Percentiles rank a stretch among this genome's conserved stretches.
Conservation (phyloP, 257 asterid genomes). For the Cordia subcordata region DNA sequence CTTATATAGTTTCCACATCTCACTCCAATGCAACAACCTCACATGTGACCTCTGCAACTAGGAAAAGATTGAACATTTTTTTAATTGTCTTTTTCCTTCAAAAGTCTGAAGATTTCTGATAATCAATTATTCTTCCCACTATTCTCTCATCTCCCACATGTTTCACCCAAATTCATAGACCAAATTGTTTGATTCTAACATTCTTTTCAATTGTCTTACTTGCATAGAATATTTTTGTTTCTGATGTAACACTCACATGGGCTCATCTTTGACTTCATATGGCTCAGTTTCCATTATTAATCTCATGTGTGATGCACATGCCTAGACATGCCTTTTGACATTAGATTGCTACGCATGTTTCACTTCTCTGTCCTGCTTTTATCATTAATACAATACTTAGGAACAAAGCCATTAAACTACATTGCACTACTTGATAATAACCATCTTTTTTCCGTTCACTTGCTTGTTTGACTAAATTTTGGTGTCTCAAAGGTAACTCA, state of each 20-base stretch:
- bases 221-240: no score
- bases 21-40: slow-evolving; percentile 26
- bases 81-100: background rate
- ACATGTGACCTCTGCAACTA: slow-evolving; percentile 35
- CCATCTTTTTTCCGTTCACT: no score
- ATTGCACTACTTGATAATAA: background rate
- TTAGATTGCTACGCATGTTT: slow-evolving; percentile 5
- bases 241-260: no score
- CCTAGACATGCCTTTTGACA: no score
- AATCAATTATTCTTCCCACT: slow-evolving; percentile 38
- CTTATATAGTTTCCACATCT: slow-evolving; percentile 2
- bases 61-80: background rate
- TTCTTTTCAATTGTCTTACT: no score
- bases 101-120: slow-evolving; percentile 18
- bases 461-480: no score
- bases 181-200: slow-evolving; percentile 8
- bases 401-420: background rate
- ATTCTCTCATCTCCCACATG: slow-evolving; percentile 31
- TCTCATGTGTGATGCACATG: slow-evolving; percentile 34
- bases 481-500: no score
- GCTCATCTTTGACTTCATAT: slow-evolving; percentile 33
- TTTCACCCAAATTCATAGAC: slow-evolving; percentile 16
- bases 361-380: background rate
- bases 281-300: slow-evolving; percentile 10
- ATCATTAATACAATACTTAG: background rate